Conservation (phyloP, 176 grass and related monocot genomes). For the Avena sativa region DNA sequence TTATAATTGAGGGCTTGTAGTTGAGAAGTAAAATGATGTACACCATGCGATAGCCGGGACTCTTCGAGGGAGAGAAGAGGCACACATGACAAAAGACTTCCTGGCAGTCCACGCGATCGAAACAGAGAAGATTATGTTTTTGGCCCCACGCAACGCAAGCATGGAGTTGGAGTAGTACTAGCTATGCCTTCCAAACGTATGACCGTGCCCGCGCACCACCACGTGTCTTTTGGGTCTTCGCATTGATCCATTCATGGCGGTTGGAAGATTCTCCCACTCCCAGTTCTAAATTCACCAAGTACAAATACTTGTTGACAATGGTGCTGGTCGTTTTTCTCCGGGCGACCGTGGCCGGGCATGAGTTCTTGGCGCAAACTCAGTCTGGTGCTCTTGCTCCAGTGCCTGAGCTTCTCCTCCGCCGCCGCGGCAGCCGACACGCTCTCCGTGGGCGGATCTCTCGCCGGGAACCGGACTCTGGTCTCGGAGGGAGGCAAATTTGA, state of each 20-base stretch:
- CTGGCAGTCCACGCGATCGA: not conserved
- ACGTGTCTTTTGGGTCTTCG: not conserved
- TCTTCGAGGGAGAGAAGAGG: not conserved
- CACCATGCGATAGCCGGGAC: too few relatives aligned
- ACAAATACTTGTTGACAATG: not conserved
- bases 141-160: not conserved
- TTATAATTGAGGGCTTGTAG: not conserved
- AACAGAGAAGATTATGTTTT: not conserved
- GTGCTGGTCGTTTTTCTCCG: not conserved
- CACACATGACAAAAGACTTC: not conserved
- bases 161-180: not conserved
- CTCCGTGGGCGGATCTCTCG: slow-evolving; percentile 25
- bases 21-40: not conserved
- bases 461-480: slow-evolving; percentile 45
- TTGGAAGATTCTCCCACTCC: not conserved
- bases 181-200: too few relatives aligned
- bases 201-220: not conserved
- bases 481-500: slow-evolving; percentile 51
- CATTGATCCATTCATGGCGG: not conserved
- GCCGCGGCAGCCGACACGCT: slow-evolving; percentile 21
- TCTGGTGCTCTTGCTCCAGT: not conserved
- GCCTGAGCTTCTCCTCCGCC: not conserved
- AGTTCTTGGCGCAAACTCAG: not conserved
- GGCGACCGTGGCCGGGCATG: not conserved
- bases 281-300: not conserved